Conservation (phyloP, 2,329 filamentous ascomycete species). For the Aspergillus japonicus region DNA sequence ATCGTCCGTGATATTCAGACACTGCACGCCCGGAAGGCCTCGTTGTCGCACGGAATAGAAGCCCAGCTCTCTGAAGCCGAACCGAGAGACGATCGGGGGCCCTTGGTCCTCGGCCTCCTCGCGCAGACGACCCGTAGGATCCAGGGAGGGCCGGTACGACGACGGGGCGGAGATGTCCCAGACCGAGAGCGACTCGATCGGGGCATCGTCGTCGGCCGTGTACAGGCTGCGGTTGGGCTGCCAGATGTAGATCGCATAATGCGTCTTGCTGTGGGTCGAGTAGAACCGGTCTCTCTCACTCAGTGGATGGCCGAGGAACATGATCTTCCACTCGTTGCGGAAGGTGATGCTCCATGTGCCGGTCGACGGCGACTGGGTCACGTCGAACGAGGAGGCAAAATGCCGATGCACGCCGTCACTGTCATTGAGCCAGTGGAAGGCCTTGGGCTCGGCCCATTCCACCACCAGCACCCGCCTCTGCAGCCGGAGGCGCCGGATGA, state of each 20-base stretch:
- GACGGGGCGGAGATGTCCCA: constrained; percentile 59
- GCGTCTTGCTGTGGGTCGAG: constrained; percentile 58
- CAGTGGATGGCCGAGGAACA: constrained; percentile 56
- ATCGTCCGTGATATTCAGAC: constrained; percentile 53
- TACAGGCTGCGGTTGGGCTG: constrained; percentile 57
- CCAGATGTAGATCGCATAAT: constrained; percentile 64
- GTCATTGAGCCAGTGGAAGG: constrained; percentile 54
- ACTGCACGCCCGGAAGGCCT: constrained; percentile 50
- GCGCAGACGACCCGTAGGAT: constrained; percentile 43
- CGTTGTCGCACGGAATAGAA: constrained; percentile 56
- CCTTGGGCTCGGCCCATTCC: constrained; percentile 60
- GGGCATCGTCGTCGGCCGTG: constrained; percentile 54
- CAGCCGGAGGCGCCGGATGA: constrained; percentile 57
- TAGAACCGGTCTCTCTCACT: constrained; percentile 61
- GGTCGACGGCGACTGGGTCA: constrained; percentile 29
- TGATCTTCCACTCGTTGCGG: constrained; percentile 61
- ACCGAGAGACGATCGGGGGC: constrained; percentile 50
- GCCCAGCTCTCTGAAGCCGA: constrained; percentile 53
- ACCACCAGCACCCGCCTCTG: constrained; percentile 57
- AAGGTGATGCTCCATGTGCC: constrained; percentile 48
- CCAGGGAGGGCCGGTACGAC: constrained; percentile 51
- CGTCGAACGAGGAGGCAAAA: constrained; percentile 60
- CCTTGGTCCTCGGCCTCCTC: constrained; percentile 34
- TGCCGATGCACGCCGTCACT: constrained; percentile 55
- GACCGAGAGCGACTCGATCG: constrained; percentile 57